Evolutionary conservation across 306 rosid genomes (phyloP).

Genomic region (Prunus armeniaca): DNA sequence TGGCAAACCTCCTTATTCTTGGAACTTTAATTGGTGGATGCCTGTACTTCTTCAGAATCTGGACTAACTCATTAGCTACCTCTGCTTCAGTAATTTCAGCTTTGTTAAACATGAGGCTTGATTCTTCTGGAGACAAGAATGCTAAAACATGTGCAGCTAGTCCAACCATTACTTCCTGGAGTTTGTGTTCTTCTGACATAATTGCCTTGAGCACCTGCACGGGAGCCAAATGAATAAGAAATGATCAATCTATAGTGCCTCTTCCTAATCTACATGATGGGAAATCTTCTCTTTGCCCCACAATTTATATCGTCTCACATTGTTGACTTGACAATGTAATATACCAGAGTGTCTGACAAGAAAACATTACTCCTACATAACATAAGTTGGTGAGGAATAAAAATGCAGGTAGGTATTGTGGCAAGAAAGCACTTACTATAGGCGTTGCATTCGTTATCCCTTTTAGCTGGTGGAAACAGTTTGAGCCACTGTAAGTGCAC

Average conservation of each 20-base stretch:
- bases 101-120: slow-evolving; percentile 51
- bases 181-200: slow-evolving; percentile 65
- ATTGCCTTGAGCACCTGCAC: slow-evolving; percentile 65
- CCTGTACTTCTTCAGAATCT: slow-evolving; percentile 55
- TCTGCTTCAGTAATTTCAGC: slow-evolving; percentile 57
- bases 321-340: not conserved
- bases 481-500: slow-evolving; percentile 61
- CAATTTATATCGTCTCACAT: not conserved
- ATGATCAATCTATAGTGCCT: not conserved
- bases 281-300: not conserved
- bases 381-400: not conserved
- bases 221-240: slow-evolving; percentile 15
- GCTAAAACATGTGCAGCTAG: slow-evolving; percentile 66
- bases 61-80: slow-evolving; percentile 50
- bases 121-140: slow-evolving; percentile 62
- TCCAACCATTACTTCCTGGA: slow-evolving; percentile 94
- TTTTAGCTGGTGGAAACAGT: slow-evolving; percentile 52
- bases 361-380: not conserved
- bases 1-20: slow-evolving; percentile 75
- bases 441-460: slow-evolving; percentile 65
- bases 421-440: slow-evolving; percentile 51
- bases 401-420: not conserved
- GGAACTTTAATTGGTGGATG: slow-evolving; percentile 75
- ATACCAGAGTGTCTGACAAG: not conserved
- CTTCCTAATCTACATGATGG: too few relatives aligned